These are phyloP conservation scores for Phytophthora aleatoria DNA, from an alignment of 352 stramenopile species.

Conservation along the genomic window DNA sequence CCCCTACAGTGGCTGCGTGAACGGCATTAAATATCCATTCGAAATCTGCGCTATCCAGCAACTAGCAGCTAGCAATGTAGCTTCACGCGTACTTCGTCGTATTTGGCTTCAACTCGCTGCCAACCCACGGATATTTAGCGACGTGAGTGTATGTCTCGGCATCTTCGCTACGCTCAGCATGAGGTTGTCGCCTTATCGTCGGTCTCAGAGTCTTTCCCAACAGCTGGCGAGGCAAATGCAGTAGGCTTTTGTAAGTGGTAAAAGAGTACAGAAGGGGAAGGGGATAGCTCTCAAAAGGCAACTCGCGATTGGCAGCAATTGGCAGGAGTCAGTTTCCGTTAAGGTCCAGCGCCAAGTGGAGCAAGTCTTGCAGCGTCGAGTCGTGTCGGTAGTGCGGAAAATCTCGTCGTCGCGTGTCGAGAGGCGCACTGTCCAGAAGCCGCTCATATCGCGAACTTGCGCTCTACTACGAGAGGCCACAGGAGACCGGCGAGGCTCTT, in stretches of 20 bases:
- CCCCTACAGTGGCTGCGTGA: slow-evolving; percentile 14
- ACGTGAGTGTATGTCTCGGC: background rate
- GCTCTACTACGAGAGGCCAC: slow-evolving; percentile 26
- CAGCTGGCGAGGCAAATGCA: slow-evolving; percentile 3
- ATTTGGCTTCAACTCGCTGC: background rate
- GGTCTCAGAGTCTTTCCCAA: slow-evolving; percentile 10
- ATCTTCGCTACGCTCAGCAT: no score
- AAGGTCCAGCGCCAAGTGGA: slow-evolving; percentile 5
- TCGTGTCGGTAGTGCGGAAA: slow-evolving; percentile 31
- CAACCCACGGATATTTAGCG: background rate
- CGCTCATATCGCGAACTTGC: slow-evolving; percentile 23
- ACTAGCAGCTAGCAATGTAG: background rate
- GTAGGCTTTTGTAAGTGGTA: background rate
- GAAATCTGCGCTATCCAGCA: background rate
- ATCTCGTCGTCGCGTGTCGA: slow-evolving; percentile 26
- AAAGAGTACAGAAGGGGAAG: slow-evolving; percentile 8
- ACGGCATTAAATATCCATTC: background rate
- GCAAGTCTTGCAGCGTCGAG: slow-evolving; percentile 16
- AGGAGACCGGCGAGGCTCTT: slow-evolving; percentile 7
- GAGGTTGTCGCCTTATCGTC: slow-evolving; percentile 13
- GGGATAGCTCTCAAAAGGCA: slow-evolving; percentile 3
- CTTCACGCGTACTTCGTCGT: background rate
- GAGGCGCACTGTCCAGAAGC: slow-evolving; percentile 26
- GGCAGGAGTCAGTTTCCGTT: slow-evolving; percentile 34
- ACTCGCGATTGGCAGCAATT: slow-evolving; percentile 7